Conservation (phyloP, 225 moss, liverwort and hornwort genomes). For the Antitrichia curtipendula region DNA sequence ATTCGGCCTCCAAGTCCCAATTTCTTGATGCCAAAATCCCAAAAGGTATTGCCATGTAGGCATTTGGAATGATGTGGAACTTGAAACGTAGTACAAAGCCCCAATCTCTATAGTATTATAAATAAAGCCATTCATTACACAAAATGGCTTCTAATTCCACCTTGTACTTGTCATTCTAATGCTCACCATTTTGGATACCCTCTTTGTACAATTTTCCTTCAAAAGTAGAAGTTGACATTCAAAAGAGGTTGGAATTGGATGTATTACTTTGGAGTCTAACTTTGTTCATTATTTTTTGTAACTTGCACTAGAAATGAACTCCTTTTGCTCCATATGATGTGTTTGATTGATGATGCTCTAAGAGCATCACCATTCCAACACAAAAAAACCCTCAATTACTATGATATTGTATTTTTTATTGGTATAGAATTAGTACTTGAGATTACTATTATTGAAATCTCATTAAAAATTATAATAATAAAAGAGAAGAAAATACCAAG, state of each 20-base stretch:
- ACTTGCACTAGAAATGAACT: background rate
- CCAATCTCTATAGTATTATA: too few species aligned
- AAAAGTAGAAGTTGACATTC: background rate
- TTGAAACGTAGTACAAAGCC: too few species aligned
- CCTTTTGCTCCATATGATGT: background rate
- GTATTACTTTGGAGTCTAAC: background rate
- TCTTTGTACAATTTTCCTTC: background rate
- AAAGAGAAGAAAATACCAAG: background rate
- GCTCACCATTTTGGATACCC: background rate
- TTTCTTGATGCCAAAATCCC: fast-evolving
- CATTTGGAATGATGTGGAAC: too few species aligned
- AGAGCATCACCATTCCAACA: fast-evolving
- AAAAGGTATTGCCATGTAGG: background rate
- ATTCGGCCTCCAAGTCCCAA: background rate
- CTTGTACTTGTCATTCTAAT: background rate
- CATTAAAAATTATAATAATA: background rate
- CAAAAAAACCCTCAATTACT: fast-evolving
- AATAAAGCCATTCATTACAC: background rate
- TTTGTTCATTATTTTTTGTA: background rate
- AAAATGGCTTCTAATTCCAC: background rate
- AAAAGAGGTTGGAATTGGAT: fast-evolving
- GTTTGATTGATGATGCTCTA: background rate
- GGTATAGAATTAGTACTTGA: background rate
- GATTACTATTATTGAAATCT: background rate
- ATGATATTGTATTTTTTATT: background rate